Base-by-base conservation (phyloP, 2,329 filamentous ascomycete species). In the Apiospora pterosperma region DNA sequence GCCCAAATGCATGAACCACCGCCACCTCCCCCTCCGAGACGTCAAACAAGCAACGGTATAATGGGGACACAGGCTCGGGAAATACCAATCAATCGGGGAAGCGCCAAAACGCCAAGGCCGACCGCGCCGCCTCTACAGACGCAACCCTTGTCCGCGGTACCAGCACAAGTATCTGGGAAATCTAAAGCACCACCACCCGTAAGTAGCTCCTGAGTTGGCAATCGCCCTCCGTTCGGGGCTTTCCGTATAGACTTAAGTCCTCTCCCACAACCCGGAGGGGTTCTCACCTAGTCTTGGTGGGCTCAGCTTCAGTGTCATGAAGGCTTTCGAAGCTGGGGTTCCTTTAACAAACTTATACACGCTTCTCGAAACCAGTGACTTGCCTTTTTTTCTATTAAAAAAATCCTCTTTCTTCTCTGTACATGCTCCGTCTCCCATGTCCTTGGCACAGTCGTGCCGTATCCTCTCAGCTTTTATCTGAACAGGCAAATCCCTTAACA, bases 1-100 rank as follows among this genome's bases (percentile, higher is more conserved):
- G 66, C 68, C 62, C 71, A 71, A 59, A 72, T 72, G 67, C 69
- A 76, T 42, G 76, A 78, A 36, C 70, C 76, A 5, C 79, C 81
- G 0, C 82, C 83, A 4, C 81, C 82, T 5, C 82, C 83, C 52
- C 76, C 70, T 59, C 74, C 74, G 25, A 68, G 72, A 60, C 72
- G 74, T 63, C 72, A 74, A 42, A 72, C 71, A 7, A 67, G 69
- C 31, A 67, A 68, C 36, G 69, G 67, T 25, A 63, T 67, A 31
- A 48, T 61, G 21, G 66, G 68, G 34, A 61, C 69, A 23, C 66
- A 69, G 31, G 65, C 67, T 19, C 52, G 63, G 11, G 63, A 71
- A 25, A 66, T 67, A 14, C 65, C 69, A 12, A 72, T 72, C 1
- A 77, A 80, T 5, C 78, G 81, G 11, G 77, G 80, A 8, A 76